Percentiles rank a stretch among this genome's conserved stretches.
Evolutionary conservation across 2,329 filamentous ascomycete species (phyloP).

Genomic region (Claviceps quebecensis): DNA sequence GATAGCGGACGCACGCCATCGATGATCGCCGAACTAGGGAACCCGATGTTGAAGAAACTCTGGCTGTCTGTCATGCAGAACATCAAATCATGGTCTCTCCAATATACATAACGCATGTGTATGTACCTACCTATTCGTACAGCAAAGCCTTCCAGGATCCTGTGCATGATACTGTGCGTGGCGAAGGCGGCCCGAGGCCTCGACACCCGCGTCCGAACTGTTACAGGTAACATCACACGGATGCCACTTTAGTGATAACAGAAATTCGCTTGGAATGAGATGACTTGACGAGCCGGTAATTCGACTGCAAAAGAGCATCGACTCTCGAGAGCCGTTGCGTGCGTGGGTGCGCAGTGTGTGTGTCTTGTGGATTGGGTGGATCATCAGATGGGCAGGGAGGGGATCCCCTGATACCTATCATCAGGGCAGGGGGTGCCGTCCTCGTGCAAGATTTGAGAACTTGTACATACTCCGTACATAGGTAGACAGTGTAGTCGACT

Average conservation of each 20-base stretch:
- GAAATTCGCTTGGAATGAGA: neutral
- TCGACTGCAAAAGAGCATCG: neutral
- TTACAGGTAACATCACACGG: neutral
- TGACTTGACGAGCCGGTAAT: neutral
- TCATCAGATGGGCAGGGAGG: neutral
- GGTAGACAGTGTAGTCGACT: neutral
- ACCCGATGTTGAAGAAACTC: constrained; percentile 1
- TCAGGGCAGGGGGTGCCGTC: neutral
- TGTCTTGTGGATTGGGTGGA: neutral
- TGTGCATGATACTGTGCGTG: neutral
- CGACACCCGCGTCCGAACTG: neutral
- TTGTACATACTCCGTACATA: too few species aligned
- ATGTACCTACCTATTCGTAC: neutral
- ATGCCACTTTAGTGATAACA: neutral
- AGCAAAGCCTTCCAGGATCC: neutral
- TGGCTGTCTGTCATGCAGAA: neutral
- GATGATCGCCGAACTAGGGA: neutral
- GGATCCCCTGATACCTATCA: too few species aligned
- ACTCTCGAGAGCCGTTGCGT: neutral
- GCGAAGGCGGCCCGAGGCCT: neutral
- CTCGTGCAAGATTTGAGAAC: neutral
- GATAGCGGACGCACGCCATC: neutral
- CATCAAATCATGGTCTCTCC: neutral
- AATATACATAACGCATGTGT: neutral
- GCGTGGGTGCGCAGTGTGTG: neutral